Evolutionary conservation across 129 eudicot genomes (phyloP).

Genomic region (Flaveria trinervia): DNA sequence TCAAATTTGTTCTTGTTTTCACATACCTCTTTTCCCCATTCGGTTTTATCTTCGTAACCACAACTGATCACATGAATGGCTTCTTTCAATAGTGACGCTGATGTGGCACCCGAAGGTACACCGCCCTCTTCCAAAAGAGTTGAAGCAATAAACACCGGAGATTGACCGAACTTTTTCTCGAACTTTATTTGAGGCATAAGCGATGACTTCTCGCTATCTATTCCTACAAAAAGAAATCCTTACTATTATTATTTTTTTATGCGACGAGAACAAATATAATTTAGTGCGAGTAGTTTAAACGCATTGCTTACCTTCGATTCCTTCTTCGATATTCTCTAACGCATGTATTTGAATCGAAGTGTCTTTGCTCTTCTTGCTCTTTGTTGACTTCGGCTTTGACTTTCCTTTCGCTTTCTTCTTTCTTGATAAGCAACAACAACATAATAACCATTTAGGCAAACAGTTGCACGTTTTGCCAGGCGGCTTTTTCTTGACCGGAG

Average conservation of each 20-base stretch:
- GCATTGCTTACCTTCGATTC: conserved; percentile 69
- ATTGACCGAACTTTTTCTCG: conserved; percentile 89
- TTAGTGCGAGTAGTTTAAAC: not conserved
- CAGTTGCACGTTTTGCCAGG: conserved; percentile 90
- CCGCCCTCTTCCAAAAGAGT: conserved; percentile 86
- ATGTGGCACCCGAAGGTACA: conserved; percentile 63
- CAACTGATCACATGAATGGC: conserved; percentile 93
- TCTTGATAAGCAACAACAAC: conserved; percentile 48
- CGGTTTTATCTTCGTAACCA: conserved; percentile 90
- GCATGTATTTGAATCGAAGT: conserved; percentile 75
- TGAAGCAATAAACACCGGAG: conserved; percentile 85
- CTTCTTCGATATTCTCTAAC: conserved; percentile 90
- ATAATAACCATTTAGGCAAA: conserved; percentile 75
- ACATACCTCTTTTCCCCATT: conserved; percentile 95
- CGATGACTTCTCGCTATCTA: conserved; percentile 73
- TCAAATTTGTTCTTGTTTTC: not conserved
- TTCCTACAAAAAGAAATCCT: conserved; percentile 47
- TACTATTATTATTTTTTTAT: not conserved
- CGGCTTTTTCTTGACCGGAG: conserved; percentile 73
- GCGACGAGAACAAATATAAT: not conserved
- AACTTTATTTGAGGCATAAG: conserved; percentile 90
- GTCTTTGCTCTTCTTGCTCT: conserved; percentile 63
- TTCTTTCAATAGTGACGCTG: conserved; percentile 90
- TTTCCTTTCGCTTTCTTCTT: conserved; percentile 60
- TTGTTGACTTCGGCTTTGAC: conserved; percentile 38